Evolutionary conservation across 2,329 filamentous ascomycete species (phyloP).

Genomic region (Fusarium phyllophilum): DNA sequence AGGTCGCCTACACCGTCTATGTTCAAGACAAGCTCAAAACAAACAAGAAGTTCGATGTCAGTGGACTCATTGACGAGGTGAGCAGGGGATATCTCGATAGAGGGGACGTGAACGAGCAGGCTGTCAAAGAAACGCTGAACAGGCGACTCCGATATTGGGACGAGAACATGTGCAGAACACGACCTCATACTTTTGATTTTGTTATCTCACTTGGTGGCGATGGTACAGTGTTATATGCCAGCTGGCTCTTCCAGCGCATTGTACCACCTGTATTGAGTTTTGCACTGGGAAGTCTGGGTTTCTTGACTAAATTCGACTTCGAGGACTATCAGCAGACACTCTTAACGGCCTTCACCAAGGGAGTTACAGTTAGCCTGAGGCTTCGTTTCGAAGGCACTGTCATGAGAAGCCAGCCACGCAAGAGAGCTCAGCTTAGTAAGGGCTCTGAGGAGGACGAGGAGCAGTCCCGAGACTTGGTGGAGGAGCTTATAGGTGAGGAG

Average conservation of each 20-base stretch:
- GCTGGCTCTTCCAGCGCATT: constrained; percentile 95
- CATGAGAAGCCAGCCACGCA: constrained; percentile 77
- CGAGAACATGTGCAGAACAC: constrained; percentile 77
- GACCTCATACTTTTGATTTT: constrained; percentile 92
- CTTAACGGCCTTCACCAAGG: constrained; percentile 77
- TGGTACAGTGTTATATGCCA: constrained; percentile 95
- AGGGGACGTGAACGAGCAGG: constrained; percentile 48
- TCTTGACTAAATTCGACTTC: constrained; percentile 97
- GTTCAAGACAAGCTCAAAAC: constrained; percentile 80
- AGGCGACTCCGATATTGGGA: constrained; percentile 84
- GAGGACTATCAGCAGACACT: constrained; percentile 76
- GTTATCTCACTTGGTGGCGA: constrained; percentile 92
- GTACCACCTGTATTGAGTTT: constrained; percentile 95
- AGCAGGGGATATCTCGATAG: constrained; percentile 54
- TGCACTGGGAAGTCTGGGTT: constrained; percentile 89
- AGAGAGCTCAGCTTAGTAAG: constrained; percentile 41
- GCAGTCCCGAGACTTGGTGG: constrained; percentile 75
- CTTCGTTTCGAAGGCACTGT: constrained; percentile 93
- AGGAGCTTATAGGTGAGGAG: constrained; percentile 90
- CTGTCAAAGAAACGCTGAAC: constrained; percentile 50
- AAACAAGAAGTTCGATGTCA: constrained; percentile 77
- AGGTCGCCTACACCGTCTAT: constrained; percentile 79
- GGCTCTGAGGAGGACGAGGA: constrained; percentile 50
- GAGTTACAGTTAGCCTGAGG: constrained; percentile 87
- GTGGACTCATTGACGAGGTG: constrained; percentile 74